These are phyloP conservation scores for Podospora appendiculata DNA, from an alignment of 495 filamentous ascomycete genomes.

Conservation along the genomic window DNA sequence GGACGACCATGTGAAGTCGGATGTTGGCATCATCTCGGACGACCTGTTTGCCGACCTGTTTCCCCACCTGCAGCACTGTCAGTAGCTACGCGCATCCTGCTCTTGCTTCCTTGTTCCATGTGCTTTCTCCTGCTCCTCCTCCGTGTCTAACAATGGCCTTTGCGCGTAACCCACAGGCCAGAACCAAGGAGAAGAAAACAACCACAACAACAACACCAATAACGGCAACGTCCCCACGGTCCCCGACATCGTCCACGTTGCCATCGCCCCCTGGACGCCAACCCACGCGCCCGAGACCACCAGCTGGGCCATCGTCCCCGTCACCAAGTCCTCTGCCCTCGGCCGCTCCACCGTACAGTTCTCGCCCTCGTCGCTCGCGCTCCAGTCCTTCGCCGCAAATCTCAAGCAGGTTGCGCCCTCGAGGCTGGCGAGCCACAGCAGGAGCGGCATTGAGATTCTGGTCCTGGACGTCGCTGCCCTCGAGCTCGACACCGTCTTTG, in stretches of 20 bases:
- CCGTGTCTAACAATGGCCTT: not conserved
- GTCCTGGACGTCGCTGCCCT: constrained; percentile 75
- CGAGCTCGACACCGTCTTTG: constrained; percentile 72
- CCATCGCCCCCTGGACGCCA: constrained; percentile 75
- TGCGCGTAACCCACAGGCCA: no score
- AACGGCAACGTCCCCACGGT: not conserved
- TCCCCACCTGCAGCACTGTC: constrained; percentile 37
- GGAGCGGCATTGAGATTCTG: constrained; percentile 66
- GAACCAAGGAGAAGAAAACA: no score
- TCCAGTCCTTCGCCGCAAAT: constrained; percentile 65
- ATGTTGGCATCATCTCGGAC: constrained; percentile 78
- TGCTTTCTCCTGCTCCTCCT: not conserved
- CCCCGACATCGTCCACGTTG: constrained; percentile 52
- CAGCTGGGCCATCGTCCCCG: constrained; percentile 79
- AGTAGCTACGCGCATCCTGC: constrained; percentile 1
- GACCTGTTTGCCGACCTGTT: constrained; percentile 81
- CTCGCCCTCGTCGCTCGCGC: constrained; percentile 67
- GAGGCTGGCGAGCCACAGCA: constrained; percentile 53
- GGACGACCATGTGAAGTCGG: constrained; percentile 79
- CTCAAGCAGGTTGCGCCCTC: constrained; percentile 53
- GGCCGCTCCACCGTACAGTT: constrained; percentile 73
- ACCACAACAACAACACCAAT: not conserved
- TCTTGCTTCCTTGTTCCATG: not conserved
- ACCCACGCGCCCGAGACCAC: constrained; percentile 53
- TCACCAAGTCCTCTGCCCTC: constrained; percentile 51